Conservation (phyloP, 305 asterid species). For the Ruellia speciosa region DNA sequence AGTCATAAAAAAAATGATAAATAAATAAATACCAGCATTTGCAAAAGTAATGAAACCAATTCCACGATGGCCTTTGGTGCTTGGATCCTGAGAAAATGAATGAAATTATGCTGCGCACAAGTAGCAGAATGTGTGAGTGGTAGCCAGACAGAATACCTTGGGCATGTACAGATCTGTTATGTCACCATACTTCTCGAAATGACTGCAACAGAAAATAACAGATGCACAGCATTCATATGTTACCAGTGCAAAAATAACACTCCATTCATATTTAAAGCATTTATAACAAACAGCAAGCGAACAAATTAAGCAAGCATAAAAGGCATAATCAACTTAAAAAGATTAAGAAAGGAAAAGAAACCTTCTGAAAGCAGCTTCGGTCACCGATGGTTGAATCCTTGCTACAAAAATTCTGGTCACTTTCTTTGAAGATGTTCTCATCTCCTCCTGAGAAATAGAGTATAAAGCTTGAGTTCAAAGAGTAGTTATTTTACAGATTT, state of each 20-base stretch:
- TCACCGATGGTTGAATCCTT: conserved; percentile 74
- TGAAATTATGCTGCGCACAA: conserved; percentile 13
- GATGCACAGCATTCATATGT: conserved; percentile 21
- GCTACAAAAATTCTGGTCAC: conserved; percentile 93
- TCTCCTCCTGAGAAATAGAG: conserved; percentile 64
- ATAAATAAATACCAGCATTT: conserved; percentile 71
- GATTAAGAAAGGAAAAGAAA: conserved; percentile 16
- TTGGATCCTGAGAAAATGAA: conserved; percentile 59
- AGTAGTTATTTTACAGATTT: not conserved
- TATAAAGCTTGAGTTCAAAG: not conserved
- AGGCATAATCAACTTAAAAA: not conserved
- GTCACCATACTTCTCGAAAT: conserved; percentile 84
- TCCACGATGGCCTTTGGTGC: conserved; percentile 92
- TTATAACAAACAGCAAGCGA: not conserved
- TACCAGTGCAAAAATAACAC: not conserved
- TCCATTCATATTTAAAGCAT: not conserved
- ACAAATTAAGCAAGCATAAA: too few species aligned
- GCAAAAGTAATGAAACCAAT: conserved; percentile 90
- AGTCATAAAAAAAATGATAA: conserved; percentile 13
- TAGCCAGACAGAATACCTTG: conserved; percentile 43
- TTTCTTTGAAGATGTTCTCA: conserved; percentile 90
- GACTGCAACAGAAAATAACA: conserved; percentile 42
- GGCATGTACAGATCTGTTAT: conserved; percentile 94
- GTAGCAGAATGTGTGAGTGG: not conserved
- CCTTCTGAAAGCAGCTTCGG: conserved; percentile 88